A percentile compares a stretch with the other conserved stretches of the same genome.
These are phyloP conservation scores for Nevesoporus exiguus DNA, from an alignment of 768 basidiomycete species.

Conservation along the genomic window DNA sequence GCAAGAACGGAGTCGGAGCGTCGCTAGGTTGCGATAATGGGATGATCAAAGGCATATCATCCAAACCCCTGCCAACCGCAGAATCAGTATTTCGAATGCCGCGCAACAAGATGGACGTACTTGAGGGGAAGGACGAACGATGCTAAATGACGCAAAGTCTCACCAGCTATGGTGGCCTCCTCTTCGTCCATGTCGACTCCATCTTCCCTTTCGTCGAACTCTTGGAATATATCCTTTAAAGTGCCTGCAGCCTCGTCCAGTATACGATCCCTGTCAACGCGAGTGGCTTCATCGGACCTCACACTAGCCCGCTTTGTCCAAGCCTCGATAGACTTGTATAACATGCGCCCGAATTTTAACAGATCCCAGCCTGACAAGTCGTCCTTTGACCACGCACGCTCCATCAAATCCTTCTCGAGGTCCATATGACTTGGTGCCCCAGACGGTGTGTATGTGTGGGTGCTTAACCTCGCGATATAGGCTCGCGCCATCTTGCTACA, in stretches of 20 bases:
- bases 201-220: constrained; percentile 66
- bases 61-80: constrained; percentile 37
- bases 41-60: constrained; percentile 44
- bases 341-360: constrained; percentile 48
- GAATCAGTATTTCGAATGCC: constrained; percentile 2
- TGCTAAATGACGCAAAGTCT: constrained; percentile 55
- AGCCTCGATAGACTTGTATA: constrained; percentile 52
- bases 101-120: constrained; percentile 36
- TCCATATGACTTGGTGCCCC: constrained; percentile 59
- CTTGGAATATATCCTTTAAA: constrained; percentile 69
- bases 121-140: constrained; percentile 55
- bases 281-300: constrained; percentile 26
- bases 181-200: constrained; percentile 56
- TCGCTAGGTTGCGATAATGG: constrained; percentile 53
- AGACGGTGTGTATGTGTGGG: constrained; percentile 52
- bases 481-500: constrained; percentile 61
- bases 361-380: constrained; percentile 69
- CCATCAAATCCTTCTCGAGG: constrained; percentile 61
- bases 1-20: constrained; percentile 59
- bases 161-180: constrained; percentile 62
- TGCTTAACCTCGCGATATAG: constrained; percentile 54
- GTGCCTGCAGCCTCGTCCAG: constrained; percentile 68
- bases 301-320: constrained; percentile 48
- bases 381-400: constrained; percentile 70
- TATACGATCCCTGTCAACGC: constrained; percentile 49